These are phyloP conservation scores for Bipolaris victoriae DNA, from an alignment of 2,329 filamentous ascomycete species.

Conservation along the genomic window DNA sequence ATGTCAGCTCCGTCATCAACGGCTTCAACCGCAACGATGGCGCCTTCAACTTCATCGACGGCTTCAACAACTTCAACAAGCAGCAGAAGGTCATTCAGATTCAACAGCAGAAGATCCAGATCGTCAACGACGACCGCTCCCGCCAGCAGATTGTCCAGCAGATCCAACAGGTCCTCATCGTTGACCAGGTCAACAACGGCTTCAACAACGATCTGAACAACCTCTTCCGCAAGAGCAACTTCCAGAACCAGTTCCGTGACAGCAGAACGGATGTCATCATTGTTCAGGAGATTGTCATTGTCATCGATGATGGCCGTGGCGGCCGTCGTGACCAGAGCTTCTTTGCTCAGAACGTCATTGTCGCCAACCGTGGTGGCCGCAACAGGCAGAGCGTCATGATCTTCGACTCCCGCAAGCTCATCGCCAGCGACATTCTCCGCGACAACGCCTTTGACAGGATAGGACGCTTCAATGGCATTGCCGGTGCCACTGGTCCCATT, in stretches of 20 bases:
- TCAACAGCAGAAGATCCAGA: slow-evolving; percentile 35
- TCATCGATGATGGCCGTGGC: slow-evolving; percentile 34
- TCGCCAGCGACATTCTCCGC: slow-evolving; percentile 37
- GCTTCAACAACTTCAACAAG: slow-evolving; percentile 41
- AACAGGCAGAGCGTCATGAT: slow-evolving; percentile 41
- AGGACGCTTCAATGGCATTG: slow-evolving; percentile 20
- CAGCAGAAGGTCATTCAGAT: slow-evolving; percentile 39
- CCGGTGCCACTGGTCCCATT: slow-evolving; percentile 18
- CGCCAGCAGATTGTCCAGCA: slow-evolving; percentile 36
- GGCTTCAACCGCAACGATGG: slow-evolving; percentile 25
- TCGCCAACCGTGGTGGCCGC: slow-evolving; percentile 37
- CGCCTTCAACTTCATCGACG: slow-evolving; percentile 41
- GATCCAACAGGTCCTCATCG: slow-evolving; percentile 36
- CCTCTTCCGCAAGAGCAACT: slow-evolving; percentile 40
- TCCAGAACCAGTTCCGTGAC: slow-evolving; percentile 27
- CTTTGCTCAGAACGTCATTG: slow-evolving; percentile 37
- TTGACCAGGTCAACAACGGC: slow-evolving; percentile 38
- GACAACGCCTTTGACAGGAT: slow-evolving; percentile 21
- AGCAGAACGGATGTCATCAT: slow-evolving; percentile 36
- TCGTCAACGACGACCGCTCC: slow-evolving; percentile 35
- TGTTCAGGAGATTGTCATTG: slow-evolving; percentile 40
- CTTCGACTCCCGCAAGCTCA: slow-evolving; percentile 33
- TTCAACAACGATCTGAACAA: slow-evolving; percentile 42
- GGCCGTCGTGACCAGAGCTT: slow-evolving; percentile 32
- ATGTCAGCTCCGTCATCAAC: slow-evolving; percentile 25